Base-by-base conservation (phyloP, 768 basidiomycete species). In the Phylloporus sp. region DNA sequence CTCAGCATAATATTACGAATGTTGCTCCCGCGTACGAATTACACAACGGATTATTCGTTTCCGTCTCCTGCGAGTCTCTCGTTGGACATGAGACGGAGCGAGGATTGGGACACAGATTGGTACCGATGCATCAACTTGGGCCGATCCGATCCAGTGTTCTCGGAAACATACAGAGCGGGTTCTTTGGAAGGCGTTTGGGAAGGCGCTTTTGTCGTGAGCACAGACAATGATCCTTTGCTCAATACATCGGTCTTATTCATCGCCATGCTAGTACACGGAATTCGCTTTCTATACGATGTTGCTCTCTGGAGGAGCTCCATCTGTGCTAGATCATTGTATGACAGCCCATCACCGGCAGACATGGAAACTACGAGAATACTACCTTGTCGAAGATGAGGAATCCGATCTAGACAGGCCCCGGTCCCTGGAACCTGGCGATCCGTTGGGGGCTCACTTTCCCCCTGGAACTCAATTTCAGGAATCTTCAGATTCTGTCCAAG, bases 281-380 rank as follows among this genome's bases (percentile, higher is more conserved):
- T 97, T 97, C 65, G 81, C 81, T 34, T 85, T 87, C 7, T 97
- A 95, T 61, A 84, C 86, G 22, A 78, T 79, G 20, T 75, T 95
- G 51, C 75, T 90, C n/a, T 75, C 79, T 7, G 91, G 88, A 18
- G 85, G 75, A 0, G 69, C 80, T 5, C 86, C 89, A 4, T 67
- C 77, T 0, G 73, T 78, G 9, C 70, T 95, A n/a, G 82, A 88
- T 58, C 80, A 82, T 38, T 85, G 86, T 40, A 74, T 84, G 43
- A 83, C 90, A 24, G 91, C 87, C 1, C 81, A 86, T 58, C 93
- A 97, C 67, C 83, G 81, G 16, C 94, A 97, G 63, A 91, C 91
- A 0, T 95, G 93, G 92, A 86, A 84, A 61, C 70, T 97, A 38
- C 81, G 81, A 31, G 90, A 92, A 67, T 81, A 91, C 59, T 82